These are phyloP conservation scores for Schoenoplectus triqueter DNA, from an alignment of 202 grass and related monocot genomes.

Conservation along the genomic window DNA sequence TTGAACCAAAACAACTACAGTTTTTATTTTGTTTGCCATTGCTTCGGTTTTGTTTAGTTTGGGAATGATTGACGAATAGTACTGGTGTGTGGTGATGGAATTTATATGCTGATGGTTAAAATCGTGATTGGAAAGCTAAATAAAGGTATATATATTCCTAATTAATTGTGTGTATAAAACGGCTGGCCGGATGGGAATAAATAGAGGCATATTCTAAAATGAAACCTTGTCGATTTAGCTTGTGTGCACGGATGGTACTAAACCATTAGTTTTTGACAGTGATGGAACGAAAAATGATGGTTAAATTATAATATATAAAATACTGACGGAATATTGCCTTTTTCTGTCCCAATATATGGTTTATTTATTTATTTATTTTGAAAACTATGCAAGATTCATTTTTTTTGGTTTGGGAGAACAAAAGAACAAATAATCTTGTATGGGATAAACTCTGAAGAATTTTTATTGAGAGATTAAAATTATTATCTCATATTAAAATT, in stretches of 20 bases:
- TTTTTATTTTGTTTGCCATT: conserved; percentile 69
- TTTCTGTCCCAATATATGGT: not conserved
- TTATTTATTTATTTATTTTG: not conserved
- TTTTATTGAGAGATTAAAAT: too few species aligned
- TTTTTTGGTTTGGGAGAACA: too few species aligned
- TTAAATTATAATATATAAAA: conserved; percentile 9
- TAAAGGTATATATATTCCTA: not conserved
- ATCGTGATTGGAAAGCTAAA: not conserved
- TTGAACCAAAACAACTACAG: conserved; percentile 82
- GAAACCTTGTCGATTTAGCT: not conserved
- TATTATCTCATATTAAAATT: too few species aligned
- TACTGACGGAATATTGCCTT: not conserved
- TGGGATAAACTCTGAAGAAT: too few species aligned
- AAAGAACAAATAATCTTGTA: too few species aligned
- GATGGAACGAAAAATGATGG: not conserved
- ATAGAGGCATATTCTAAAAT: conserved; percentile 12
- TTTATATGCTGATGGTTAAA: not conserved
- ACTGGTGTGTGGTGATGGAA: not conserved
- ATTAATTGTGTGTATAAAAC: not conserved
- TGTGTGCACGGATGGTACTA: conserved; percentile 18
- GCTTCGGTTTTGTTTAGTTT: not conserved
- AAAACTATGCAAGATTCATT: too few species aligned
- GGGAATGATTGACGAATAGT: not conserved
- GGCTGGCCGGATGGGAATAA: not conserved
- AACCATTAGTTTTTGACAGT: conserved; percentile 7